Evolutionary conservation across 495 filamentous ascomycete species (phyloP), one percentile per base, ranked within the genome.

Genomic region (Staphylotrichum tortipilum): DNA sequence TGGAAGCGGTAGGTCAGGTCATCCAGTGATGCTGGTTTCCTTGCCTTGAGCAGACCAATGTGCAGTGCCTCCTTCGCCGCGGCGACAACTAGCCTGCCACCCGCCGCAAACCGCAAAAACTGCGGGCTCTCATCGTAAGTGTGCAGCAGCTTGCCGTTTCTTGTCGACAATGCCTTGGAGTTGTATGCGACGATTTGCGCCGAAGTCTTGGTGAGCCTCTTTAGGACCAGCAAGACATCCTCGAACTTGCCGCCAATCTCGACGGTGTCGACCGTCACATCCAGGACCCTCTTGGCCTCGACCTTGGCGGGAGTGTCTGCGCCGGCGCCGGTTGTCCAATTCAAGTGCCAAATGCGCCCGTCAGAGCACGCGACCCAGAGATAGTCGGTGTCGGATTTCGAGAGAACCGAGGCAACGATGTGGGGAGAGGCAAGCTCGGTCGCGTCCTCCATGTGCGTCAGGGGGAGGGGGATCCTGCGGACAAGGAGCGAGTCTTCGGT

Each of bases 401-500:
- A 90, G 7, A 89, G 50, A 15, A 68, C 67, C 43, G 78, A 82
- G 15, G 81, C 74, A 23, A 72, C 67, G 46, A 81, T 72, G 43
- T 69, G 68, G 26, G 59, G 57, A 21, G 55, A 48, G 1, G 37
- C 22, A 6, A 41, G 10, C 18, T 59, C 42, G 31, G 58, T 55
- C 24, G 60, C 54, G 17, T 51, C 40, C 11, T 63, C 60, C 1
- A 41, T 38, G 23, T 30, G 45, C n/a, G 63, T 49, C 1, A 65
- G 7, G 34, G 57, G 47, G 30, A 79, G 49, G 22, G 65, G 53
- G 29, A 83, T 80, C 21, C 80, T 78, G 37, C 87, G 82, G 28
- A 86, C 65, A 9, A 90, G 78, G 28, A 92, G 78, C 4, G 90
- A 95, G 37, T 85, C 88, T 29, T 81, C 70, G 29, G 85, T 80